These are phyloP conservation scores for Helichrysum umbraculigerum DNA, from an alignment of 129 eudicot genomes.

Conservation along the genomic window DNA sequence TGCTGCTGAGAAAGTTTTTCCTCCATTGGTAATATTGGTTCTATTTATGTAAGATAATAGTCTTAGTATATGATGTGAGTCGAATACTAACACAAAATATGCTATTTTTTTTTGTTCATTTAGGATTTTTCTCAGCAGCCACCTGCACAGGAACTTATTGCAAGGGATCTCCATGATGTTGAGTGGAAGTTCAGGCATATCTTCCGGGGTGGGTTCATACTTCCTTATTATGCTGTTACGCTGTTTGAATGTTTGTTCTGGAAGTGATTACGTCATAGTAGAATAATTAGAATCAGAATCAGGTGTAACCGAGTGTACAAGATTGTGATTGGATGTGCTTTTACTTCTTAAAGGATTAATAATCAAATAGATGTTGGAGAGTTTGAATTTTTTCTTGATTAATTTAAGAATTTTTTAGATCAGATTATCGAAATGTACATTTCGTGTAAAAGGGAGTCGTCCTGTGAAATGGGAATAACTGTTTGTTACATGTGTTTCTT, in stretches of 20 bases:
- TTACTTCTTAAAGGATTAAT: not conserved
- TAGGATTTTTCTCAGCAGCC: constrained; percentile 97
- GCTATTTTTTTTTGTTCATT: constrained; percentile 20
- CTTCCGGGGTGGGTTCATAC: constrained; percentile 64
- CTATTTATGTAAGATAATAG: not conserved
- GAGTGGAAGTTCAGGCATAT: constrained; percentile 99
- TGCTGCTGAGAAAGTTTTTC: constrained; percentile 98
- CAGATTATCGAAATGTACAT: not conserved
- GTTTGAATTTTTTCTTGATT: not conserved
- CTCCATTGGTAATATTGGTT: constrained; percentile 64
- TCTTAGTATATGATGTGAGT: not conserved
- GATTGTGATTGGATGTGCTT: not conserved
- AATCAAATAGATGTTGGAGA: not conserved
- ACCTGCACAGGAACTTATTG: constrained; percentile 92
- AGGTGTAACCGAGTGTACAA: not conserved
- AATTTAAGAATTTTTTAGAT: not conserved
- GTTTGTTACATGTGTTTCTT: not conserved
- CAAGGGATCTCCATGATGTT: constrained; percentile 96
- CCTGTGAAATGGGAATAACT: not conserved
- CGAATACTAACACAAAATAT: not conserved
- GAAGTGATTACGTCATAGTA: not conserved
- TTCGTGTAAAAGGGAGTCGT: not conserved
- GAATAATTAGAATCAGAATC: not conserved
- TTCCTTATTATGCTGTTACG: not conserved
- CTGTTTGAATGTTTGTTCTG: not conserved